A percentile compares a stretch with the other conserved stretches of the same genome.
Conservation (phyloP, 768 basidiomycete genomes). For the Tricholoma matsutake region DNA sequence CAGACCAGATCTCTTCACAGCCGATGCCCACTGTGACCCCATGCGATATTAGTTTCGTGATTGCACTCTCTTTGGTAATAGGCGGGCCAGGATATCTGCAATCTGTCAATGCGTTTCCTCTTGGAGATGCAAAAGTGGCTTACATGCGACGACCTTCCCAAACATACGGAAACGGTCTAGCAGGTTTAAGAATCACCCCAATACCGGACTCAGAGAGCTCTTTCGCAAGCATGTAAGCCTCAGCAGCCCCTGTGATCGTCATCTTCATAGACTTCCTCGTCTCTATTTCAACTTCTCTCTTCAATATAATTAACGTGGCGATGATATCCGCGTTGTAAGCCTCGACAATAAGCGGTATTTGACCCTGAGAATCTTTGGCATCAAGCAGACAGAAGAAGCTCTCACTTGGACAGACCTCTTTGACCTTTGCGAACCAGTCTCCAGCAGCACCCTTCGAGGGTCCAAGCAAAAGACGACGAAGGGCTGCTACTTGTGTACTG, state of each 20-base stretch:
- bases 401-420: constrained; percentile 31
- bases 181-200: constrained; percentile 48
- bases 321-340: constrained; percentile 81
- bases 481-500: constrained; percentile 76
- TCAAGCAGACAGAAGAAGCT: neutral
- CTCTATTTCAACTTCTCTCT: constrained; percentile 53
- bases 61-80: constrained; percentile 49
- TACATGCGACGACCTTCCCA: constrained; percentile 76
- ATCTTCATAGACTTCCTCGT: constrained; percentile 45
- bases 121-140: constrained; percentile 17
- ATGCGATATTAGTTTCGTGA: constrained; percentile 59
- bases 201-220: constrained; percentile 53
- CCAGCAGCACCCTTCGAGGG: constrained; percentile 36
- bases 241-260: constrained; percentile 63
- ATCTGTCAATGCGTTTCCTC: constrained; percentile 1
- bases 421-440: constrained; percentile 45
- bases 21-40: constrained; percentile 75
- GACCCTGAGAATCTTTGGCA: constrained; percentile 40
- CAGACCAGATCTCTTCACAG: constrained; percentile 60
- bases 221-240: constrained; percentile 67
- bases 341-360: constrained; percentile 72
- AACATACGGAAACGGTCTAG: constrained; percentile 63
- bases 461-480: constrained; percentile 62
- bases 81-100: constrained; percentile 70
- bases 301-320: constrained; percentile 69